Base-by-base conservation (phyloP, 192 early-diverging fungal species). In the Borealophlyctis nickersoniae region DNA sequence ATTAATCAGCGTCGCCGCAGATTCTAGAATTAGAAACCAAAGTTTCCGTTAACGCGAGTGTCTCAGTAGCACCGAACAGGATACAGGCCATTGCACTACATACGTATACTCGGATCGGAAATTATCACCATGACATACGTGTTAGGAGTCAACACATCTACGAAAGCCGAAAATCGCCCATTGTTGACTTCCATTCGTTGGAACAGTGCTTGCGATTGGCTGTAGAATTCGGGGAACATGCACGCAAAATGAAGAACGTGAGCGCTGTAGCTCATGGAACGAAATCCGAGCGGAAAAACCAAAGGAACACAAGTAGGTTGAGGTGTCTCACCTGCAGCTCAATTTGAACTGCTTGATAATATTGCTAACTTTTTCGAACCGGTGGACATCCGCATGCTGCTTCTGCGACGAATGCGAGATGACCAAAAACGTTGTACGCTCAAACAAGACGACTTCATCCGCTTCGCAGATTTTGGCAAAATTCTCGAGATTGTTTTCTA, bases 321-420 rank as follows among this genome's bases (percentile, higher is more conserved):
- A n/a, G n/a, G n/a, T n/a, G n/a, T n/a, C 39, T 14, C 48, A 71
- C 69, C 57, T 49, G 66, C 65, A 66, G 36, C 87, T 84, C 29
- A 91, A 77, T 60, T 94, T 94, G 70, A 94, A 94, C 73, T 93
- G 91, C 69, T 94, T 94, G 73, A 94, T 91, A 57, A 92, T 92
- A 62, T 92, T 92, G 53, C 85, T 87, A 16, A 94, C 87, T 73
- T 94, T 94, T 72, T 92, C 91, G 71, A 94, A 94, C 13, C 92
- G 87, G 65, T 92, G 89, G 2, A 81, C 66, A 64, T 94, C 92
- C 5, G 82, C 75, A 33, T 79, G 74, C 29, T 82, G 75, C 7
- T 67, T 67, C 29, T 69, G 67, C 28, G 86, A 86, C 23, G 87
- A 77, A 66, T 90, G 88, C 9, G 92, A 89, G 67, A 99, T 95